Conservation (phyloP, 495 filamentous ascomycete genomes). For the Penicillium daleae region DNA sequence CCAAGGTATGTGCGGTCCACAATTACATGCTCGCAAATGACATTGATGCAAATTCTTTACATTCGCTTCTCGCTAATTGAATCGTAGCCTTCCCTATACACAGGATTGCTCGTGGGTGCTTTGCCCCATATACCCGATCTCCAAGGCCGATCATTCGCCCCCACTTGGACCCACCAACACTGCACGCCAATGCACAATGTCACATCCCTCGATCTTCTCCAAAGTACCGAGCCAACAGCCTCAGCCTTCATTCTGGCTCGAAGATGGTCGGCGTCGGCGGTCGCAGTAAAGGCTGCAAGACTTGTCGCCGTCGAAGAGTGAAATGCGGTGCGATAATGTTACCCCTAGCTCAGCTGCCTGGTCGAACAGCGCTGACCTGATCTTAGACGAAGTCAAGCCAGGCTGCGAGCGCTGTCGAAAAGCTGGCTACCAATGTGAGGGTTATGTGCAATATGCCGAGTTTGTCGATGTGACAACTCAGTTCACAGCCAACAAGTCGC, state of each 20-base stretch:
- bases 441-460: slow-evolving; percentile 23
- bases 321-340: slow-evolving; percentile 25
- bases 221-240: not conserved
- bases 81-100: no score
- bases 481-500: not conserved
- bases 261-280: slow-evolving; percentile 24
- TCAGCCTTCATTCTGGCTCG: not conserved
- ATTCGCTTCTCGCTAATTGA: no score
- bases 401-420: slow-evolving; percentile 30
- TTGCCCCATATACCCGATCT: not conserved
- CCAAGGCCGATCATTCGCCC: not conserved
- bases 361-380: not conserved
- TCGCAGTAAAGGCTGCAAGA: slow-evolving; percentile 29
- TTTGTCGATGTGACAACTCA: slow-evolving; percentile 18
- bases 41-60: no score
- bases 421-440: slow-evolving; percentile 22
- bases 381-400: slow-evolving; percentile 29
- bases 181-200: not conserved
- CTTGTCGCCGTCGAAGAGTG: slow-evolving; percentile 31
- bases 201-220: not conserved
- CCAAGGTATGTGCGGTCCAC: no score
- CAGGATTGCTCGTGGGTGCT: no score
- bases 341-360: not conserved
- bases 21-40: no score
- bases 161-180: not conserved